These are phyloP conservation scores for Clonostachys rhizophaga DNA, from an alignment of 2,329 filamentous ascomycete genomes.

Conservation along the genomic window DNA sequence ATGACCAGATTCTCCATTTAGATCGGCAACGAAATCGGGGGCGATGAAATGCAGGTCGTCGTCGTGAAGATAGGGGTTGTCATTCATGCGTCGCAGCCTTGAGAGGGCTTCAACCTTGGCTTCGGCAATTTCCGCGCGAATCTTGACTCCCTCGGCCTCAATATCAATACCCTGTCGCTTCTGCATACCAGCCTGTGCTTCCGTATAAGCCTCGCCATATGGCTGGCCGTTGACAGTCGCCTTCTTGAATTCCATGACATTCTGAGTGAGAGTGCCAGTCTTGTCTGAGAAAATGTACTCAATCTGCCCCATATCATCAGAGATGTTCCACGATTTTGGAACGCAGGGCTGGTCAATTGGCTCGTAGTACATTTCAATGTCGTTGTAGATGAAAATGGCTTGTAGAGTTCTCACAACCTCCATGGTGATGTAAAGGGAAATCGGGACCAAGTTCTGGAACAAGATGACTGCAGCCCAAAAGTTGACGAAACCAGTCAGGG, in stretches of 20 bases:
- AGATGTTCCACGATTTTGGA: constrained; percentile 98
- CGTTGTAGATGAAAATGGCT: constrained; percentile 96
- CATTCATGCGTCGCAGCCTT: constrained; percentile 69
- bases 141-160: constrained; percentile 70
- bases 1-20: constrained; percentile 70
- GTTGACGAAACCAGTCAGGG: constrained; percentile 86
- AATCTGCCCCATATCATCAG: constrained; percentile 94
- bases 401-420: constrained; percentile 93
- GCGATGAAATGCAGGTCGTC: constrained; percentile 90
- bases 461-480: constrained; percentile 94
- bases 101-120: constrained; percentile 71
- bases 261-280: constrained; percentile 92
- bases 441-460: constrained; percentile 98
- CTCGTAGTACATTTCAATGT: constrained; percentile 96
- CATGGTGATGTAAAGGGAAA: constrained; percentile 94
- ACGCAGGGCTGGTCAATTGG: constrained; percentile 91
- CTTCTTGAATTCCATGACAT: constrained; percentile 99
- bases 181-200: constrained; percentile 94
- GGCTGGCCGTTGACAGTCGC: constrained; percentile 92
- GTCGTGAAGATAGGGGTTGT: constrained; percentile 88
- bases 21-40: constrained; percentile 80
- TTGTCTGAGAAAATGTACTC: constrained; percentile 99
- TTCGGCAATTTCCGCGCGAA: constrained; percentile 71
- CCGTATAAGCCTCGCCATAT: constrained; percentile 96
- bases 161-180: constrained; percentile 84